Conservation (phyloP, 1,284 basidiomycete species). For the Ustilago tritici region DNA sequence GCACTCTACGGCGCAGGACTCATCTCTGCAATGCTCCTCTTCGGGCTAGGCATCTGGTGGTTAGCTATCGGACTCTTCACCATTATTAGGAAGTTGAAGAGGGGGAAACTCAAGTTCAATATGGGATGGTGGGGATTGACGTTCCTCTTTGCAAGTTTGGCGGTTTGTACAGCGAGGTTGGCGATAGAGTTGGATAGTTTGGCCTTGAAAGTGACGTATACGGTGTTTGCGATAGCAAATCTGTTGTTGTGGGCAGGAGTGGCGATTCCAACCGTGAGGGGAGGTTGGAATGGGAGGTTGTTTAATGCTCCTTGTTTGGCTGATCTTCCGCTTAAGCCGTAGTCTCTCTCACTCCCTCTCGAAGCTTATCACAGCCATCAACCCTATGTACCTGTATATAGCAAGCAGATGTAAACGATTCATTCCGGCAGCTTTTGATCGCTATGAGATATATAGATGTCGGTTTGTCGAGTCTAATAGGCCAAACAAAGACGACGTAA, state of each 20-base stretch:
- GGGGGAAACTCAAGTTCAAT: constrained; percentile 55
- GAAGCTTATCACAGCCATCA: no score
- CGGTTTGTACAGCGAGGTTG: constrained; percentile 51
- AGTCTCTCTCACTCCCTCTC: neutral
- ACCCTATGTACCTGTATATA: no score
- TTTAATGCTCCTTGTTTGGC: constrained; percentile 63
- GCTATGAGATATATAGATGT: no score
- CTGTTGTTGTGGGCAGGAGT: constrained; percentile 51
- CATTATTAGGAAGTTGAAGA: constrained; percentile 44
- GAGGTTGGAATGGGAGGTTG: constrained; percentile 53
- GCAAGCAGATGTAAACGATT: no score
- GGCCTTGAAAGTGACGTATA: constrained; percentile 57
- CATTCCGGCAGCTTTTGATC: no score
- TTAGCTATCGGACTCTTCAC: constrained; percentile 49
- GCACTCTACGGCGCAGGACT: constrained; percentile 62
- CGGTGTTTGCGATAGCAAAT: constrained; percentile 48
- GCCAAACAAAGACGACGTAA: no score
- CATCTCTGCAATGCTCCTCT: constrained; percentile 56
- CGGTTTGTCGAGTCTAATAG: no score
- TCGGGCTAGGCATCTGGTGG: constrained; percentile 62
- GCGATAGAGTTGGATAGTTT: constrained; percentile 57
- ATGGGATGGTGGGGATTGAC: constrained; percentile 62
- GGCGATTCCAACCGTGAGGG: constrained; percentile 55
- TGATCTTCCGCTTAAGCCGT: constrained; percentile 54
- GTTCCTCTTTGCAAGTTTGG: constrained; percentile 55